Evolutionary conservation across 352 stramenopile species (phyloP), one percentile per base, ranked within the genome.

Genomic region (Pythium oligandrum): DNA sequence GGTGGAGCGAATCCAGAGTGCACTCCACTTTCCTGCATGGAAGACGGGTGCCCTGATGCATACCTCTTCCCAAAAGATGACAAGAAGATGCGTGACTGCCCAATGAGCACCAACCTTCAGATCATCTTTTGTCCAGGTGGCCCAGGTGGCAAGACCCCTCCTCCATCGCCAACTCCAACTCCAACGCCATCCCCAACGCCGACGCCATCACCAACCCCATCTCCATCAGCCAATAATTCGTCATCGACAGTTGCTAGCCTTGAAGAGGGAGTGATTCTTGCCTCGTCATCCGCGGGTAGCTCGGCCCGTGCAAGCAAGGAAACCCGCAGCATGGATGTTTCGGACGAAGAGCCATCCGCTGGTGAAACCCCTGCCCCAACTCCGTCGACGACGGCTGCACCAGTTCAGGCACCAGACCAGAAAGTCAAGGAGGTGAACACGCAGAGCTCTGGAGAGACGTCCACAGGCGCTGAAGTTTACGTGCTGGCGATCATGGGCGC

Each of bases 51-150:
- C 47, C 51, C 60, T 1, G 81, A 89, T 44, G 81, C 68, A 1
- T 91, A 91, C 56, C 64, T 78, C 35, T 87, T 71, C 59, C 81
- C 81, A 6, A 53, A 53, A 6, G 64, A 75, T 35, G 61, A 91
- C 37, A 52, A 31, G 38, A 88, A 88, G 61, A 88, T 73, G 9
- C 68, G 81, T 57, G 59, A 48, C 33, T 90, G 79, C 39, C 5
- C 46, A 2, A 59, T 61, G 17, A 53, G 55, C 44, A 65, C 68
- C 32, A 60, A 68, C 6, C 52, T 77, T 34, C 40, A 64, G 36
- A 53, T 87, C 47, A 71, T 66, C 34, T 86, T 86, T 60, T 86
- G 75, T 39, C 75, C 75, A 0, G 70, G 70, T 30, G 73, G 73
- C 36, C 54, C 57, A 26, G 68, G 68, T n/a, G 52, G 58, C 40